Evolutionary conservation across 2,329 filamentous ascomycete species (phyloP).

Genomic region (Aspergillus ruber): DNA sequence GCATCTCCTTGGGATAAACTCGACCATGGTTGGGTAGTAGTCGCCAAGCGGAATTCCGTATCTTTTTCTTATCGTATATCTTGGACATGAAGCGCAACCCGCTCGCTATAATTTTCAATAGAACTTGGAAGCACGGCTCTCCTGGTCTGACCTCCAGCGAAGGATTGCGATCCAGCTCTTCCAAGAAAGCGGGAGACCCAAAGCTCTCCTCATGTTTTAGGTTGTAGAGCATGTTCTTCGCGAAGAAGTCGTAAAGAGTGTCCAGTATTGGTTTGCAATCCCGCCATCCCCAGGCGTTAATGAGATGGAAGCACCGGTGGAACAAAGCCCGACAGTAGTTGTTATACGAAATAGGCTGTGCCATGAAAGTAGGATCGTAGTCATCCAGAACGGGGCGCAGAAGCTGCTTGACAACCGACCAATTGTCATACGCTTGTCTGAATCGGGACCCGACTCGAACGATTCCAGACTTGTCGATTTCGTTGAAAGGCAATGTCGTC

Average conservation of each 20-base stretch:
- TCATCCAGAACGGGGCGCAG: conserved; percentile 43
- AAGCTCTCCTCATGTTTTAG: conserved; percentile 46
- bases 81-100: conserved; percentile 44
- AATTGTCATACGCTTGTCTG: conserved; percentile 40
- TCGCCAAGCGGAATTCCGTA: conserved; percentile 52
- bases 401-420: conserved; percentile 43
- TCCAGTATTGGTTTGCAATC: conserved; percentile 50
- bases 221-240: conserved; percentile 46
- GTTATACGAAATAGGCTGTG: conserved; percentile 44
- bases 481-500: conserved; percentile 47
- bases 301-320: conserved; percentile 47
- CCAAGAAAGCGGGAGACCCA: conserved; percentile 50
- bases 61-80: conserved; percentile 47
- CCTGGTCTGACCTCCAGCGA: conserved; percentile 39
- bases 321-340: conserved; percentile 49
- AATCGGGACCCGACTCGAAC: conserved; percentile 37
- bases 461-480: conserved; percentile 47
- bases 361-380: conserved; percentile 38
- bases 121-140: conserved; percentile 53
- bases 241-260: conserved; percentile 55
- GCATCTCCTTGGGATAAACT: conserved; percentile 53
- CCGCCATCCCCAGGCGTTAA: conserved; percentile 52
- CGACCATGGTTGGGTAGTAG: conserved; percentile 56
- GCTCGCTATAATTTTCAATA: conserved; percentile 51
- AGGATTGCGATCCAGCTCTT: conserved; percentile 41